Evolutionary conservation across 257 asterid genomes (phyloP), one percentile per base, ranked within the genome.

Genomic region (Solanum sejunctum): DNA sequence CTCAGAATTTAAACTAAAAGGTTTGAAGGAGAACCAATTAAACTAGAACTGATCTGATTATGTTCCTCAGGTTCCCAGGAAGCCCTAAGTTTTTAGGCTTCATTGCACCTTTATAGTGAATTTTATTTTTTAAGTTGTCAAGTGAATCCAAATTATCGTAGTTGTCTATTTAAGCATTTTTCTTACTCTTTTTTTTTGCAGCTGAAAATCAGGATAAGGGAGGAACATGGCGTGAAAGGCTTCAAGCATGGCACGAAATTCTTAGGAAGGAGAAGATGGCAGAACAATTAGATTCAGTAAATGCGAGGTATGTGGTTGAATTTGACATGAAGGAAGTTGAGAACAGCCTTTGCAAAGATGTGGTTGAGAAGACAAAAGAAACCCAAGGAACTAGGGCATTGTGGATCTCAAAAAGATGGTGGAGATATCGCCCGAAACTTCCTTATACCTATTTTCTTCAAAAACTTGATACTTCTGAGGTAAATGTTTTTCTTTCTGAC

Each of bases 381-480:
- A 83, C 89, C 52, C 90, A 85, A 56, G 98, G 99, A 89, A 91
- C 94, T 69, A 90, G 98, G 86, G 98, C 97, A 20, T 75, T 95
- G 85, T 96, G 99, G 99, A 93, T 95, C 87, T 91, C 99, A 83
- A 96, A 96, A 88, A 91, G 99, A 92, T 96, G 99, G 99, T 96
- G 99, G 99, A 96, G 96, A 81, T 96, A 96, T 91, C 97, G 98
- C 55, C 98, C 99, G 51, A 96, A 95, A 87, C 97, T 96, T 89
- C 98, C 99, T 49, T 96, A 96, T 87, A 95, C 92, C 45, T 96
- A 96, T 89, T 96, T 96, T 89, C 94, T 95, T 86, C 98, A 96
- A 87, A 96, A 96, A 88, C 98, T 96, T 85, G 98, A 96, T 91
- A 89, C 95, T 57, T 94, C 97, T 52, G 98, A 96, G 99, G 99